Conservation (phyloP, 1,284 basidiomycete genomes). For the Leccinum subatratum region DNA sequence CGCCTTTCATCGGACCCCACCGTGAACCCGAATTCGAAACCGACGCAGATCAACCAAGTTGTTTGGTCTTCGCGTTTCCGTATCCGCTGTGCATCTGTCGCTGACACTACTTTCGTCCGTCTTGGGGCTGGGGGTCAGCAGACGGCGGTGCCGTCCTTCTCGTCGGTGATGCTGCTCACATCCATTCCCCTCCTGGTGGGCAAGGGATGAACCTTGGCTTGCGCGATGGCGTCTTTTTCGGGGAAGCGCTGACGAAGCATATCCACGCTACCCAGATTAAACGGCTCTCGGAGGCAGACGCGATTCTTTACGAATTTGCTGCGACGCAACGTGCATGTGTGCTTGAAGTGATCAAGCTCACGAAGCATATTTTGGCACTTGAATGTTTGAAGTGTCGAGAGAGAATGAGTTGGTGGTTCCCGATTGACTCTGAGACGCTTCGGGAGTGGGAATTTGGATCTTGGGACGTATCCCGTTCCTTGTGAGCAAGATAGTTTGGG, state of each 20-base stretch:
- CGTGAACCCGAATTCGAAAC: too few relatives aligned
- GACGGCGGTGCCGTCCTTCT: constrained; percentile 19
- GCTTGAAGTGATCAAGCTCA: too few relatives aligned
- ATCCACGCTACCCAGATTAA: constrained; percentile 6
- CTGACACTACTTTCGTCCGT: too few relatives aligned
- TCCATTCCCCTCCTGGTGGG: constrained; percentile 45
- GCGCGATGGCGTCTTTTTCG: constrained; percentile 39
- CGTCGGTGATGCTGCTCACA: constrained; percentile 43
- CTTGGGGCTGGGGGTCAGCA: not conserved
- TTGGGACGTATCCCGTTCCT: constrained; percentile 14
- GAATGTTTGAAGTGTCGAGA: not conserved
- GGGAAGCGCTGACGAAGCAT: constrained; percentile 19
- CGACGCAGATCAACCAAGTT: too few relatives aligned
- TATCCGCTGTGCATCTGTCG: too few relatives aligned
- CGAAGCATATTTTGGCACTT: not conserved
- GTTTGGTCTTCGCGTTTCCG: too few relatives aligned
- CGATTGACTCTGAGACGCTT: constrained; percentile 14
- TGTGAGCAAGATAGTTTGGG: constrained; percentile 17
- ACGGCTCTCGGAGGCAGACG: too few relatives aligned
- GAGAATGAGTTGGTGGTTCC: constrained; percentile 19
- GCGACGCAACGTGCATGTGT: too few relatives aligned
- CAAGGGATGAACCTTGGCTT: constrained; percentile 47
- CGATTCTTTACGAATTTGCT: too few relatives aligned
- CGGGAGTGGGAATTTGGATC: constrained; percentile 20
- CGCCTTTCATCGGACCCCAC: too few relatives aligned